A percentile compares a stretch with the other conserved stretches of the same genome.
These are phyloP conservation scores for Amanita brunnescens DNA, from an alignment of 768 basidiomycete species.

Conservation along the genomic window DNA sequence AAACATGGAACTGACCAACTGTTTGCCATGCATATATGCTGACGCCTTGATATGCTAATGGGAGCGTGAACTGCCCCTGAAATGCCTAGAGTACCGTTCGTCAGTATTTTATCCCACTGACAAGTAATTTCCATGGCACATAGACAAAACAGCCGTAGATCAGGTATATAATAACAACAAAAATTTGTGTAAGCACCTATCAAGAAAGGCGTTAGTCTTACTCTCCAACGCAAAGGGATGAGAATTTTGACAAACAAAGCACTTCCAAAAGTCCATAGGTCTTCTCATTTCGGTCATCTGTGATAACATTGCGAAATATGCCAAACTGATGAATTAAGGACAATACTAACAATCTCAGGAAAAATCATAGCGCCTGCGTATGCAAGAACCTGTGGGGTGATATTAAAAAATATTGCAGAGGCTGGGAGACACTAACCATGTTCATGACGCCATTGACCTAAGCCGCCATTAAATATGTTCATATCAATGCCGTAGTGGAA, in stretches of 20 bases:
- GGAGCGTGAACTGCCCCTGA: conserved; percentile 53
- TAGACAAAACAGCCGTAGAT: conserved; percentile 47
- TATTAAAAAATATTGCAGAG: background rate
- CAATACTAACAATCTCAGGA: conserved; percentile 29
- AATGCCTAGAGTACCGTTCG: conserved; percentile 27
- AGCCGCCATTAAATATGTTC: background rate
- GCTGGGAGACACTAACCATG: conserved; percentile 24
- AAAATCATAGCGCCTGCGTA: conserved; percentile 46
- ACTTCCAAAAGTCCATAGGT: conserved; percentile 64
- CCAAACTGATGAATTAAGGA: background rate
- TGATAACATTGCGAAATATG: conserved; percentile 16
- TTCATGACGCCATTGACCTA: conserved; percentile 59
- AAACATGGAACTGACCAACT: conserved; percentile 21
- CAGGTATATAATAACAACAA: conserved; percentile 46
- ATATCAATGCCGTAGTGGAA: too few species aligned
- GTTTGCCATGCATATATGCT: conserved; percentile 40
- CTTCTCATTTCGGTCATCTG: conserved; percentile 60
- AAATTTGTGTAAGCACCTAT: conserved; percentile 33
- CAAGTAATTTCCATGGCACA: conserved; percentile 14
- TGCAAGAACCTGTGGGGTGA: conserved; percentile 34
- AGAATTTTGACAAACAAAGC: conserved; percentile 33
- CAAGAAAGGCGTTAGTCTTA: background rate
- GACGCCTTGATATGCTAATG: conserved; percentile 38
- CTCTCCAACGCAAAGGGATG: background rate
- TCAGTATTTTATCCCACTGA: background rate